phyloP scores from a whole-genome alignment of 495 filamentous ascomycete genomes.

The Trichoderma asperelloides region DNA sequence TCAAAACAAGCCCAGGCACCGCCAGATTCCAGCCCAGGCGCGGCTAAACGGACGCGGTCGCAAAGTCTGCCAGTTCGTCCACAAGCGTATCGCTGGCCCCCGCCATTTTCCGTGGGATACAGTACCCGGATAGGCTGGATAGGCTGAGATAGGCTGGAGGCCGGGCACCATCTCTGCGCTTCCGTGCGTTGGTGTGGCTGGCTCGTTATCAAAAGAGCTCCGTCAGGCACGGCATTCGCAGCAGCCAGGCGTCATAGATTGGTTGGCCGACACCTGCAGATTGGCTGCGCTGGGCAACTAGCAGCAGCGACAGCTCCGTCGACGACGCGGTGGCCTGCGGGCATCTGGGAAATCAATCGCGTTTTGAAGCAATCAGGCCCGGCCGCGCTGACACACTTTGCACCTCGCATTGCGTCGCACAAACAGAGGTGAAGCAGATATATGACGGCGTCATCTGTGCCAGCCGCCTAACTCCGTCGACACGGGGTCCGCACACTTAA shows the following conservation, averaged over 20 bases:
- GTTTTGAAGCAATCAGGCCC: too few species aligned
- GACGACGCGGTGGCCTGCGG: neutral
- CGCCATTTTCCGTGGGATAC: neutral
- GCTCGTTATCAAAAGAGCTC: neutral
- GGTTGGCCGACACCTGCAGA: constrained; percentile 2
- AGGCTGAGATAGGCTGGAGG: neutral
- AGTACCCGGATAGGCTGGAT: neutral
- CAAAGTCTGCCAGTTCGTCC: neutral
- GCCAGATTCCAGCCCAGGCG: neutral
- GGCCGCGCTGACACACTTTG: neutral
- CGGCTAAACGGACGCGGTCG: too few species aligned
- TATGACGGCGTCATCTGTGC: neutral
- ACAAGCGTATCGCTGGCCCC: neutral
- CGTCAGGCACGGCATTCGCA: neutral
- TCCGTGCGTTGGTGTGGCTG: neutral
- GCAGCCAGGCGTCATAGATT: neutral
- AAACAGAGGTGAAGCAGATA: neutral
- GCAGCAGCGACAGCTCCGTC: neutral
- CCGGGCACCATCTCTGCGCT: neutral
- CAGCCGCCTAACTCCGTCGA: neutral
- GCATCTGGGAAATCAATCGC: neutral
- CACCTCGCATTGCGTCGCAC: neutral
- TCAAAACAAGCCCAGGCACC: neutral
- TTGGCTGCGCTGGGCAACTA: neutral
- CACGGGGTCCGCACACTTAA: too few species aligned